Base-by-base conservation (phyloP, 495 filamentous ascomycete species). In the Immersiella caudata region DNA sequence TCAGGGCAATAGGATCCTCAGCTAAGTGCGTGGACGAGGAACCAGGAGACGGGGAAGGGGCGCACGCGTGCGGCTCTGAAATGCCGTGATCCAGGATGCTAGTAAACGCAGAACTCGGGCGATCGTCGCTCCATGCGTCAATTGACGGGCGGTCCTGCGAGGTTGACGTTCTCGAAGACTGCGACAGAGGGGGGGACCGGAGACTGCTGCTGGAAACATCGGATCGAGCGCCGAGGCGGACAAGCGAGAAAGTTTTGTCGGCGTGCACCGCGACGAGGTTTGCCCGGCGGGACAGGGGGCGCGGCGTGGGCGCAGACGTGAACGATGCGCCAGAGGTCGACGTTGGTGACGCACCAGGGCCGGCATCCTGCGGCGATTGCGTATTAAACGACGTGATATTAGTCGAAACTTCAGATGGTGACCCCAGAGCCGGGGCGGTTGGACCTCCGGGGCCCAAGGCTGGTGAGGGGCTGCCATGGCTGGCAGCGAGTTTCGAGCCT, bases 221-320 rank as follows among this genome's bases (percentile, higher is more conserved):
- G 20, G 70, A 64, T 24, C 66, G 61, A n/a, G n/a, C 62, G n/a
- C 60, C 68, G 46, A 67, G 66, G 50, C 64, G 74, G 33, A 82
- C 72, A 27, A 83, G 66, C 24, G 80, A 79, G 68, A 84, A 84
- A 12, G 82, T 84, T 68, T 82, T 82, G 74, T 84, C 80, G 7
- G 82, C 65, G 67, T 84, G 74, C 51, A 83, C 71, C 36, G 72
- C 74, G 35, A 84, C 76, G 64, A 78, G 59, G 57, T 74, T 82
- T 35, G 75, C 70, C 64, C 81, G 75, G 55, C 81, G 74, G 7
- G 80, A 79, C 60, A 64, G 50, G 27, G 80, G 65, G 20, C 77
- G 75, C 33, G 72, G 68, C 49, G 65, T 60, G 27, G 70, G 51
- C 35, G 67, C 49, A 46, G 64, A 65, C 36, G 69, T 59, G 29